Evolutionary conservation across 768 basidiomycete species (phyloP).

Genomic region (Galerina sulciceps): DNA sequence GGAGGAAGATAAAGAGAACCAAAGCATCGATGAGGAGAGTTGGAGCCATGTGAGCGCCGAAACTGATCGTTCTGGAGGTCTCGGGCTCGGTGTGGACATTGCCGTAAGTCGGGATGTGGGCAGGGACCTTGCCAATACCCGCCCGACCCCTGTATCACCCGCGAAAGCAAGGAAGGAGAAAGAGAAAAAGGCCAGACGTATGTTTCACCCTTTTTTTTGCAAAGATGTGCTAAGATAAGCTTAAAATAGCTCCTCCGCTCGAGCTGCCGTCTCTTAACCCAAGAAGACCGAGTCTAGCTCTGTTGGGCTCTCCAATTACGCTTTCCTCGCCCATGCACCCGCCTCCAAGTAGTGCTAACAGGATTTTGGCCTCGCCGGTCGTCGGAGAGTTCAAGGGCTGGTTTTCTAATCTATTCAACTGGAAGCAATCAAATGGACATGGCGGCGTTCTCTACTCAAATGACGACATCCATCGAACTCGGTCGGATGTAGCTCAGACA

Average conservation of each 20-base stretch:
- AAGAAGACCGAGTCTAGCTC: slow-evolving; percentile 48
- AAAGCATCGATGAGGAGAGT: slow-evolving; percentile 35
- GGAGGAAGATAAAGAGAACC: slow-evolving; percentile 48
- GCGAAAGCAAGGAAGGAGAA: slow-evolving; percentile 48
- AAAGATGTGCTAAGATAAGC: neutral
- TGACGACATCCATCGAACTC: slow-evolving; percentile 61
- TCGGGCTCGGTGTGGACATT: slow-evolving; percentile 39
- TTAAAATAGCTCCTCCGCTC: slow-evolving; percentile 53
- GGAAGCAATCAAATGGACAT: slow-evolving; percentile 63
- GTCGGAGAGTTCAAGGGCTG: slow-evolving; percentile 88
- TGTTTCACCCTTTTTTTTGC: slow-evolving; percentile 27
- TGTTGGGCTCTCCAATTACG: slow-evolving; percentile 52
- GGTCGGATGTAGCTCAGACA: slow-evolving; percentile 64
- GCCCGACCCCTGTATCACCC: slow-evolving; percentile 24
- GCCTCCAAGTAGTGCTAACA: slow-evolving; percentile 31
- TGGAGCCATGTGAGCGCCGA: slow-evolving; percentile 43
- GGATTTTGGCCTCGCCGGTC: slow-evolving; percentile 63
- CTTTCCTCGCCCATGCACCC: slow-evolving; percentile 43
- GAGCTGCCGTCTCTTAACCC: slow-evolving; percentile 53
- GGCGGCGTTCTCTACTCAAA: slow-evolving; percentile 56
- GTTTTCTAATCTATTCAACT: slow-evolving; percentile 96
- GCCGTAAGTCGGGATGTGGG: slow-evolving; percentile 52
- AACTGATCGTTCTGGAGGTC: slow-evolving; percentile 30
- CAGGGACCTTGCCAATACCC: slow-evolving; percentile 44
- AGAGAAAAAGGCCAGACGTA: slow-evolving; percentile 61